Base-by-base conservation (phyloP, 177 flowering plant species). In the Vitis hybrid region DNA sequence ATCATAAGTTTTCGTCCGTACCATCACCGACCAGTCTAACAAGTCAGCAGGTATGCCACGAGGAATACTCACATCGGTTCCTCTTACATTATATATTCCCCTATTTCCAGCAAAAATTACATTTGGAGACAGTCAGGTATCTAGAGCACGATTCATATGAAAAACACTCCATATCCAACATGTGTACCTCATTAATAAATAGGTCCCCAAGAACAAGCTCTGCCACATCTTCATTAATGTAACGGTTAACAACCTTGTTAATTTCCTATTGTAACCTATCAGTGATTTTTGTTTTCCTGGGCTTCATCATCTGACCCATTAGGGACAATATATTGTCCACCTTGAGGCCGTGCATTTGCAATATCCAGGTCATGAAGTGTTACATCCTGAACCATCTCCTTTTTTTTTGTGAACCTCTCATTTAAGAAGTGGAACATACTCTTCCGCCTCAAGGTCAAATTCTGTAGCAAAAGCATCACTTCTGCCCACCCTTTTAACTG, bases 391-490 rank as follows among this genome's bases (percentile, higher is more conserved):
- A 90, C 98, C 45, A 96, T 90, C 79, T 93, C 99, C 82, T 88
- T 96, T 83, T 90, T 96, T 72, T 96, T 96, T 78, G 22, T 93
- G 98, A 83, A 95, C 99, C 80, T 95, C 99, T 70, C 98, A 97
- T 81, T 93, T 95, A 31, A 98, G 99, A 76, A 95, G 95, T 68
- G 99, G 97, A 69, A 95, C 99, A 85, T 95, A 95, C 72, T 95
- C 99, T 77, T 95, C 98, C 22, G 97, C 99, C 85, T 95, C 99
- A 31, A 95, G 97, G 74, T 95, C 98, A 76, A 91, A 93, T 68
- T 95, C 99, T 62, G 99, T 90, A 33, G 98, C 98, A 89, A 92
- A 93, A 73, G 97, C 97, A 92, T 96, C 98, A 83, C 98, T 93
- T 80, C 97, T 81, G 15, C 99, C 98, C 14, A 96, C 99, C 74